Base-by-base conservation (phyloP, 257 asterid genomes). In the Solanum chilense region DNA sequence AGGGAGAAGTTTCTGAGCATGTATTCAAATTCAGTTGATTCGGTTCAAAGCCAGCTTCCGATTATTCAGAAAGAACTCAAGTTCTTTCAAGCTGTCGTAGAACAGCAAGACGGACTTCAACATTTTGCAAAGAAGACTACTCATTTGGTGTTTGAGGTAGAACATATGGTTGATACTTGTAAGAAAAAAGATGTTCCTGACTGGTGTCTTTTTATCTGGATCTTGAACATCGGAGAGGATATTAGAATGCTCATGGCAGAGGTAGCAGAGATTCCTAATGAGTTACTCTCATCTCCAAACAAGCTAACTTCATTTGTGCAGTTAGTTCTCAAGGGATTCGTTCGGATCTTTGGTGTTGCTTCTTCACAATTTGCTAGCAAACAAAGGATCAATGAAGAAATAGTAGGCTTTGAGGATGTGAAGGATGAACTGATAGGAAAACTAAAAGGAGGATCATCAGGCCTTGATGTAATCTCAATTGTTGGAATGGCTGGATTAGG, bases 401-500 rank as follows among this genome's bases (percentile, higher is more conserved):
- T 73, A 3, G 5, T 73, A 20, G 81, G 81, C 18, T 73, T 73
- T 20, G 81, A 73, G 49, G 81, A 73, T 73, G 81, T 73, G 49
- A 73, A 9, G 81, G 5, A 4, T n/a, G 49, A 73, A 73, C 47
- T 73, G 81, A 73, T 9, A 37, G 49, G 45, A 9, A 73, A 73
- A 73, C 81, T 73, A 73, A 20, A 9, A 6, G 27, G 78, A 35
- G 78, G 78, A 71, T 71, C 78, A 71, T 33, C 78, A 71, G 5
- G n/a, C 78, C 45, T 71, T 71, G 78, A 71, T 35, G 78, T 71
- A 35, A 20, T 35, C 49, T 1, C 81, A 37, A 73, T 73, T 1
- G 13, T 39, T 89, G 93, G 66, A 88, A 75, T 75, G 82, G 56
- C 82, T 75, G 82, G 82, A 75, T 21, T 75, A 37, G 82, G 82